These are phyloP conservation scores for Amanita rubescens DNA, from an alignment of 768 basidiomycete genomes.

Conservation along the genomic window DNA sequence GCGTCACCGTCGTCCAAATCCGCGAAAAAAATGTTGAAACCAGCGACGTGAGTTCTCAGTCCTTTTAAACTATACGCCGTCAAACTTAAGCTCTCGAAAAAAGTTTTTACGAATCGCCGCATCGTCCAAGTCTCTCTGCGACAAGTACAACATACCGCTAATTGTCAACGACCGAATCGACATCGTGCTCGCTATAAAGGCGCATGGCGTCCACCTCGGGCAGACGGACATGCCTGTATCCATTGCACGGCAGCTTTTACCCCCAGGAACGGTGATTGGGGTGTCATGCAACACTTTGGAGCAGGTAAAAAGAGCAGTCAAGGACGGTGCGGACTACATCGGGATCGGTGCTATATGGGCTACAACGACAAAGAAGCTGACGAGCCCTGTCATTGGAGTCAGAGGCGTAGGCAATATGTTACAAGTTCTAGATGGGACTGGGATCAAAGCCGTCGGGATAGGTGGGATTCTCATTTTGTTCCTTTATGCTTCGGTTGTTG, in stretches of 20 bases:
- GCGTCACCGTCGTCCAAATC: conserved; percentile 86
- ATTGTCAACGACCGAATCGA: conserved; percentile 88
- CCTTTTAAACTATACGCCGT: not conserved
- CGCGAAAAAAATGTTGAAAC: conserved; percentile 84
- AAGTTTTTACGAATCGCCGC: conserved; percentile 78
- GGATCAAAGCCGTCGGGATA: conserved; percentile 74
- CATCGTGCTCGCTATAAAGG: conserved; percentile 70
- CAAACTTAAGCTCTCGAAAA: not conserved
- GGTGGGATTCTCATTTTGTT: conserved; percentile 41
- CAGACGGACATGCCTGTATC: conserved; percentile 78
- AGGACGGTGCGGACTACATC: conserved; percentile 72
- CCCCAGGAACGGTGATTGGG: conserved; percentile 66
- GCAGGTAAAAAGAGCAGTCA: conserved; percentile 56
- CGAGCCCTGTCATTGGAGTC: conserved; percentile 59
- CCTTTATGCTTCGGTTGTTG: not conserved
- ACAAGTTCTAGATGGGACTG: conserved; percentile 51
- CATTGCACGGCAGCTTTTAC: conserved; percentile 61
- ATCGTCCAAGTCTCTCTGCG: conserved; percentile 63
- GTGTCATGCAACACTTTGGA: conserved; percentile 66
- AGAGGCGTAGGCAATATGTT: conserved; percentile 66
- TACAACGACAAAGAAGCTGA: conserved; percentile 73
- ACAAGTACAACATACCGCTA: conserved; percentile 70
- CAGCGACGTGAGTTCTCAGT: conserved; percentile 49
- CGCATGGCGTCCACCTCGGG: conserved; percentile 82
- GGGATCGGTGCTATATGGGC: conserved; percentile 83